Evolutionary conservation across 1,139 yeast species (phyloP), one percentile per base, ranked within the genome.

Genomic region (Hemisphaericaspora subhashii): DNA sequence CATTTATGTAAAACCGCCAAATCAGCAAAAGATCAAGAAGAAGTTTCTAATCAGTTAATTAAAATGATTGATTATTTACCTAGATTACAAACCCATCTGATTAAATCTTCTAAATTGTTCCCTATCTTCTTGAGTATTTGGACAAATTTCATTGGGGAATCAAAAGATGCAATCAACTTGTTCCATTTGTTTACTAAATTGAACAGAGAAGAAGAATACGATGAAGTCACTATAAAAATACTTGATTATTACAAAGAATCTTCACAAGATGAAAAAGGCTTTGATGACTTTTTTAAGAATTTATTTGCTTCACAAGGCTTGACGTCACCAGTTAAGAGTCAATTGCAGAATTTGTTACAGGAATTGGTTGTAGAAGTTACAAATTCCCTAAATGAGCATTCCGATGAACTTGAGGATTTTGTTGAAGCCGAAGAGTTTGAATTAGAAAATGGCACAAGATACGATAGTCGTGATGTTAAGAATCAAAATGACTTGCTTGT

Each of bases 41-140:
- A 41, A 20, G 39, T 54, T 3, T 46, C 56, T 3, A 40, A 46
- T 2, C 47, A 56, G 3, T 40, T 64, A 6, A 51, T 53, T 1
- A 54, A 51, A 21, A 38, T 68, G 4, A 52, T 58, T 11, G 53
- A 51, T 12, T 50, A 55, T 37, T 39, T 68, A 3, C 57, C 62
- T 1, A 38, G 50, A 1, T 38, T 69, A 12, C 58, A 53, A 24
- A 39, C 43, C 4, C 35, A 49, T 6, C 60, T 60, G 58, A 38
- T 49, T 16, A 58, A 57, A 33, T 47, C 59, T 1, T 33, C 48
- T 6, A 34, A 43, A 5, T 40, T 53, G 13, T 52, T 56, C 31
- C 41, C 44, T 1, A 48, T 54, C 1, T 69, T 66, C 43, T 42
- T 70, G 32, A 45, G 48, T 14, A 40, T 66, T 3, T 69, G 74